Conservation (phyloP, 371 early-diverging fungal species). For the Mortierella sp. region DNA sequence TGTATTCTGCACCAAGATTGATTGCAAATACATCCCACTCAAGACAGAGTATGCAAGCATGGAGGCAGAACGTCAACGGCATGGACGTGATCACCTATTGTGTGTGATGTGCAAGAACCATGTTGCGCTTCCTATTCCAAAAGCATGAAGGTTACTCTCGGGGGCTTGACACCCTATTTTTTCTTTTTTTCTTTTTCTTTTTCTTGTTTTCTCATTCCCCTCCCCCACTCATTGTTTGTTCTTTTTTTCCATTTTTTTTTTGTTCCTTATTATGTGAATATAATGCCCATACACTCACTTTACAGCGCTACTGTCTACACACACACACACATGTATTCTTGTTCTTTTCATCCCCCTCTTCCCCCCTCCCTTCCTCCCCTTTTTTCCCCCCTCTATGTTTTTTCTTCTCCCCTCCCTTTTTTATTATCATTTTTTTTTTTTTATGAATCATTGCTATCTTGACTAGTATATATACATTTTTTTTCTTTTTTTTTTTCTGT, state of each 20-base stretch:
- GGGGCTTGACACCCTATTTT: neutral
- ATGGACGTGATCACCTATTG: conserved; percentile 20
- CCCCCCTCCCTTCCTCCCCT: neutral
- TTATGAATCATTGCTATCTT: too few species aligned
- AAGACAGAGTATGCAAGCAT: conserved; percentile 60
- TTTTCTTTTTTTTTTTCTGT: too few species aligned
- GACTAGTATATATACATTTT: too few species aligned
- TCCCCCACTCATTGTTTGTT: neutral
- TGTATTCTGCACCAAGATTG: conserved; percentile 56
- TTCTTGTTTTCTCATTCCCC: neutral
- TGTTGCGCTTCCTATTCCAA: conserved; percentile 26
- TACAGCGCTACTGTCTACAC: too few species aligned
- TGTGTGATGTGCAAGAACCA: conserved; percentile 34
- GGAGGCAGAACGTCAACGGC: conserved; percentile 34
- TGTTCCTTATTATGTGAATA: neutral
- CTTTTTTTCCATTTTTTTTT: too few species aligned
- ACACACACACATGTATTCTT: neutral
- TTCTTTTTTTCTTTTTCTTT: neutral
- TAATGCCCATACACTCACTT: too few species aligned
- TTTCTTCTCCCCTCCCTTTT: neutral
- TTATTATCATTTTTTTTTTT: too few species aligned
- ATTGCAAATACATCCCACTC: conserved; percentile 65
- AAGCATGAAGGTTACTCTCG: conserved; percentile 3
- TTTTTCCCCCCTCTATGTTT: conserved; percentile 5
- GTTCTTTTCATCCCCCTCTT: neutral